Base-by-base conservation (phyloP, 2,329 filamentous ascomycete species). In the Aureobasidium sp. region DNA sequence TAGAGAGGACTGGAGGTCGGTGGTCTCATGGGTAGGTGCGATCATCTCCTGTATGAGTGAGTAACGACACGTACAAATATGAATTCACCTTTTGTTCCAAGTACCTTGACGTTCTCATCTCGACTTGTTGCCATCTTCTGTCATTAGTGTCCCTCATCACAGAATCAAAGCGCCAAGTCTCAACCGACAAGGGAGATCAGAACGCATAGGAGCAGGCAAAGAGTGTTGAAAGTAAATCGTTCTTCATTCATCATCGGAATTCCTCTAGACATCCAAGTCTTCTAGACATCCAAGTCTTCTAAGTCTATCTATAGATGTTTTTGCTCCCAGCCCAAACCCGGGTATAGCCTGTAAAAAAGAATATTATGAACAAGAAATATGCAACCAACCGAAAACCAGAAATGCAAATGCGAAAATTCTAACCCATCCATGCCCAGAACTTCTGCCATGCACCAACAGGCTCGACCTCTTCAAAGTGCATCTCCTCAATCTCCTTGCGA, bases 401-500 rank as follows among this genome's bases (percentile, higher is more conserved):
- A 21, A 21, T 21, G 21, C 21, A 21, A 30, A 29, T 30, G 34
- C 32, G 34, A 55, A 9, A 1, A 30, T 36, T 27, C 25, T 48
- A 62, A 25, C 61, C 63, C 34, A 63, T n/a, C 62, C 61, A 63
- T 30, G 61, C 61, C 68, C 68, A 70, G 51, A 72, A 68, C 64
- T 70, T 72, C 42, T 68, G 68, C 69, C 68, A 72, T 9, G 66
- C 21, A 34, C 67, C 69, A 16, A 67, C 71, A 6, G 71, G 71
- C 59, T 65, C 61, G 21, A 61, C 66, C 62, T 73, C 69, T 29
- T 72, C 69, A 49, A 71, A 71, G 34, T 63, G 64, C 69, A 71
- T 68, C 27, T 71, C 71, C 7, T 74, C 72, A 21, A 74, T 62
- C 61, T 74, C 72, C 65, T 69, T 69, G 27, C 75, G 70, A 7